A percentile compares a stretch with the other conserved stretches of the same genome.
These are phyloP conservation scores for Blattamonas nauphoetae DNA, from an alignment of 78 protist genomes.

Conservation along the genomic window DNA sequence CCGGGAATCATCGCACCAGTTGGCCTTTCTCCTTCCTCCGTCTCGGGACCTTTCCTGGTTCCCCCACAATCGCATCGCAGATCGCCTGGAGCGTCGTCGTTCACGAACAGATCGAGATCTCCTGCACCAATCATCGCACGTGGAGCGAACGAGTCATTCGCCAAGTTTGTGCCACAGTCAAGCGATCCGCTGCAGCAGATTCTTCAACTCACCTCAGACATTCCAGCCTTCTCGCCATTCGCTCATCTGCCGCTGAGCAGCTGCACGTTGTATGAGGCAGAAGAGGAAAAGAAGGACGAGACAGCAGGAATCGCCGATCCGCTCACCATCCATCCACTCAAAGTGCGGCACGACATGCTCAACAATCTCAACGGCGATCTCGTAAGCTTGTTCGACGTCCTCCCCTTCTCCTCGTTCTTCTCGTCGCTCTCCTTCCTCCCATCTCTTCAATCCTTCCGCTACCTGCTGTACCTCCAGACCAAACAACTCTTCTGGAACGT, in stretches of 20 bases:
- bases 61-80: no score
- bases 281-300: not conserved
- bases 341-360: not conserved
- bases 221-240: not conserved
- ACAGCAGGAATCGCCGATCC: not conserved
- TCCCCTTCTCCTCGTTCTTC: not conserved
- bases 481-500: not conserved
- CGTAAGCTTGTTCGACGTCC: not conserved
- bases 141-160: no score
- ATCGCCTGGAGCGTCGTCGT: no score
- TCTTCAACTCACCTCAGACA: not conserved
- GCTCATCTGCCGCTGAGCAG: not conserved
- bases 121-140: no score
- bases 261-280: not conserved
- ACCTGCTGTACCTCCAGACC: not conserved
- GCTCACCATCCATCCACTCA: not conserved
- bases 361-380: not conserved
- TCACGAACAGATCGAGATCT: no score
- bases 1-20: no score
- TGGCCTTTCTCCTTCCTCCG: no score
- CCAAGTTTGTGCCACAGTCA: no score
- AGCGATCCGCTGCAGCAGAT: not conserved
- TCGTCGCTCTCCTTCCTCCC: not conserved
- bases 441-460: not conserved
- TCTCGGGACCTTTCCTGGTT: no score